Evolutionary conservation across 2,329 filamentous ascomycete genomes (phyloP).

Genomic region (Phialophora chinensis): DNA sequence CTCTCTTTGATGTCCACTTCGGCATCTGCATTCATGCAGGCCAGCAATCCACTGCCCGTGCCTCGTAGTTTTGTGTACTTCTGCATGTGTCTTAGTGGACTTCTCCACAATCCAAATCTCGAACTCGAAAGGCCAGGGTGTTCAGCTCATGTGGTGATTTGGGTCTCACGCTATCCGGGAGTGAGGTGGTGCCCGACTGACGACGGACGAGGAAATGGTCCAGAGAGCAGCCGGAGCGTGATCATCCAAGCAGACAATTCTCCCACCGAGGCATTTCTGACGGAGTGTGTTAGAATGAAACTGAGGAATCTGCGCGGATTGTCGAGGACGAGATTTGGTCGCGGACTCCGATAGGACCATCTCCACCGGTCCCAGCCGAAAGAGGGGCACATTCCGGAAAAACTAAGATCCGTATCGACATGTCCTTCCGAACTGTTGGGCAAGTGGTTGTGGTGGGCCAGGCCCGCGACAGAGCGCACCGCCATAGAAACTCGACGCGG

Average conservation of each 20-base stretch:
- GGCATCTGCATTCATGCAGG: neutral
- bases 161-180: neutral
- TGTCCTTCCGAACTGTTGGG: neutral
- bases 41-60: neutral
- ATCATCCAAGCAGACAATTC: neutral
- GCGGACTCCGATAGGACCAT: constrained; percentile 10
- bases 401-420: neutral
- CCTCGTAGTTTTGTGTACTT: neutral
- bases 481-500: neutral
- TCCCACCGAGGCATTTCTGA: neutral
- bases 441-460: neutral
- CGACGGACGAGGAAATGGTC: neutral
- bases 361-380: neutral
- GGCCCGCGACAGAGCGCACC: neutral
- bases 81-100: neutral
- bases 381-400: neutral
- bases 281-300: neutral
- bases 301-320: neutral
- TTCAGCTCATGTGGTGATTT: constrained; percentile 14
- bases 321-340: neutral
- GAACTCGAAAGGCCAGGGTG: constrained; percentile 6
- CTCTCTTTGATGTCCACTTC: neutral
- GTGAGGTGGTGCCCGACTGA: neutral
- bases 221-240: neutral
- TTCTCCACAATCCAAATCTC: constrained; percentile 19